phyloP scores from a whole-genome alignment of 2,329 filamentous ascomycete genomes.

The Myriosclerotinia curreyana region DNA sequence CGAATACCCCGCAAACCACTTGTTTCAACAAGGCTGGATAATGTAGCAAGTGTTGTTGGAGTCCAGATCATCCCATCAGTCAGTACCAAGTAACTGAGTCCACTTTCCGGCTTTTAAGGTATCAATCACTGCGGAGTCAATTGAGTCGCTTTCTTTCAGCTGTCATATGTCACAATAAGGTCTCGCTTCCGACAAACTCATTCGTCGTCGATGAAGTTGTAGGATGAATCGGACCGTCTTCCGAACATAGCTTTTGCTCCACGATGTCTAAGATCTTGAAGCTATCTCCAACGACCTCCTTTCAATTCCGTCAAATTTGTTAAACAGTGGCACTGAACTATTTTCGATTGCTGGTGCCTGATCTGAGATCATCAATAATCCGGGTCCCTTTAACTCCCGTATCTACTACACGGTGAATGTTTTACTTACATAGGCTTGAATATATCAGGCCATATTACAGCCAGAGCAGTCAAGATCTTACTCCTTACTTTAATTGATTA shows the following conservation, averaged over 20 bases:
- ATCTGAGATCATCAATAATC: conserved; percentile 14
- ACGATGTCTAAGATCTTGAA: background rate
- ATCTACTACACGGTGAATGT: background rate
- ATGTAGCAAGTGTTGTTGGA: conserved; percentile 3
- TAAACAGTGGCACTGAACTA: background rate
- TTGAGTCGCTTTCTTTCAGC: background rate
- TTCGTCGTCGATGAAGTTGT: background rate
- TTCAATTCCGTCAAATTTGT: background rate
- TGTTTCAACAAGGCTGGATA: background rate
- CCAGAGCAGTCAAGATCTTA: background rate
- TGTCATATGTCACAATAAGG: background rate
- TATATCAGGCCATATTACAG: conserved; percentile 1
- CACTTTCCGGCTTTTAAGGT: background rate
- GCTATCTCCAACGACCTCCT: background rate
- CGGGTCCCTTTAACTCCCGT: background rate
- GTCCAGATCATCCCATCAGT: background rate
- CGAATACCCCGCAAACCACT: background rate
- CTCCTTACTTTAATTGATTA: background rate
- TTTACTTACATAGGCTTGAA: background rate
- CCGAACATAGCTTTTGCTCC: background rate
- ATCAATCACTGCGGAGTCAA: background rate
- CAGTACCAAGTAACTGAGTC: background rate
- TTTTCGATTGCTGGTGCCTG: conserved; percentile 10
- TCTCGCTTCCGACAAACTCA: background rate
- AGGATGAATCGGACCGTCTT: background rate